Evolutionary conservation across 305 asterid genomes (phyloP).

Genomic region (Fraxinus sp.): DNA sequence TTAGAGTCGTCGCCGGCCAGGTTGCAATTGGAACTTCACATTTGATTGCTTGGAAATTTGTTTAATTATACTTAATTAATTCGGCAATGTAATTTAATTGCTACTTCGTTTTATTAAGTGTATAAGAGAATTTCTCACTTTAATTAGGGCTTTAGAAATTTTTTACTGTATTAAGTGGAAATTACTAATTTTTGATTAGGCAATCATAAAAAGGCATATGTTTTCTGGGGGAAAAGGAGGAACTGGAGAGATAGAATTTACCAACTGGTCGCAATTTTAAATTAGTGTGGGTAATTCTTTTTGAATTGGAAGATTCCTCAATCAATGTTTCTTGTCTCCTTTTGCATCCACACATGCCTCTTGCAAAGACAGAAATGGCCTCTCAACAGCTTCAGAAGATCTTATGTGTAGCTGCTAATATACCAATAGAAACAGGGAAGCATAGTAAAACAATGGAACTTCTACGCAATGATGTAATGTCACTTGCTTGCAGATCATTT

Average conservation of each 20-base stretch:
- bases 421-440: too few species aligned
- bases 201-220: neutral
- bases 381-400: too few species aligned
- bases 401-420: too few species aligned
- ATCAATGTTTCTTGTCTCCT: neutral
- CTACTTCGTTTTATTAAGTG: neutral
- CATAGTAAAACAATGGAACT: too few species aligned
- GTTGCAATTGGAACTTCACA: conserved; percentile 23
- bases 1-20: conserved; percentile 83
- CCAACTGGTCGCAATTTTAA: neutral
- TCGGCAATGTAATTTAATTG: neutral
- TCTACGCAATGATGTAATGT: too few species aligned
- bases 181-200: neutral
- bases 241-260: neutral
- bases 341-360: too few species aligned
- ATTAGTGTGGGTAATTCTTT: neutral
- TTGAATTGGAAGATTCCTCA: neutral
- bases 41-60: too few species aligned
- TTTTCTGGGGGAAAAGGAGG: neutral
- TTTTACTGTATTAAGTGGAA: neutral
- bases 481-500: too few species aligned
- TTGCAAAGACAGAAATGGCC: too few species aligned
- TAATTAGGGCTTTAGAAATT: neutral
- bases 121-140: neutral
- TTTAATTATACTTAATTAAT: neutral